Evolutionary conservation across 2,329 filamentous ascomycete species (phyloP).

Genomic region (Mariannaea sp.): DNA sequence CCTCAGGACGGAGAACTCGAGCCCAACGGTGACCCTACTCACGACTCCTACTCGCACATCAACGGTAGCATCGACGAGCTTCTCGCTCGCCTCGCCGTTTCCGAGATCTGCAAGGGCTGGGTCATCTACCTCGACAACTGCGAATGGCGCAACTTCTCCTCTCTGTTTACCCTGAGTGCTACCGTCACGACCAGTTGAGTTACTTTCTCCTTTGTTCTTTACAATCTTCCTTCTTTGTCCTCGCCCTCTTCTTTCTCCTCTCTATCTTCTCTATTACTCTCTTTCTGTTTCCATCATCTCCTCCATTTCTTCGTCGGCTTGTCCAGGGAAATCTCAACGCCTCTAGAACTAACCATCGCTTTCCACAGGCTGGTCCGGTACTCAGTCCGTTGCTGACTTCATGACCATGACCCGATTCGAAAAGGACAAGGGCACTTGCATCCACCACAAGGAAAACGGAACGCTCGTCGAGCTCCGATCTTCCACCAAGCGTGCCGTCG

Average conservation of each 20-base stretch:
- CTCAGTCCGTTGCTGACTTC: background rate
- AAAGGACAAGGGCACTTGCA: background rate
- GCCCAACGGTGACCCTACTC: background rate
- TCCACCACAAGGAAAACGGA: slow-evolving; percentile 1
- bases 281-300: too few relatives aligned
- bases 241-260: too few relatives aligned
- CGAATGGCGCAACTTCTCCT: slow-evolving; percentile 58
- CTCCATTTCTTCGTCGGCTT: too few relatives aligned
- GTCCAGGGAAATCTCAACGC: too few relatives aligned
- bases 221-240: too few relatives aligned
- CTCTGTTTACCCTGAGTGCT: slow-evolving; percentile 52
- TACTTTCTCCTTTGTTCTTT: too few relatives aligned
- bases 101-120: slow-evolving; percentile 60
- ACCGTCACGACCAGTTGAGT: slow-evolving; percentile 54
- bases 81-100: slow-evolving; percentile 51
- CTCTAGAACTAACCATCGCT: too few relatives aligned
- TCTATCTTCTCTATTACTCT: background rate
- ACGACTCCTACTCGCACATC: slow-evolving; percentile 24
- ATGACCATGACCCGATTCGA: background rate
- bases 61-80: slow-evolving; percentile 50
- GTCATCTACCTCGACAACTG: slow-evolving; percentile 58
- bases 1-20: too few relatives aligned
- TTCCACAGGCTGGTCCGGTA: slow-evolving; percentile 1
- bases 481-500: background rate
- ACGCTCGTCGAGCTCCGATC: background rate